Percentiles rank a stretch among this genome's conserved stretches.
phyloP scores from a whole-genome alignment of 768 basidiomycete genomes.

The Hygrocybe punicea region DNA sequence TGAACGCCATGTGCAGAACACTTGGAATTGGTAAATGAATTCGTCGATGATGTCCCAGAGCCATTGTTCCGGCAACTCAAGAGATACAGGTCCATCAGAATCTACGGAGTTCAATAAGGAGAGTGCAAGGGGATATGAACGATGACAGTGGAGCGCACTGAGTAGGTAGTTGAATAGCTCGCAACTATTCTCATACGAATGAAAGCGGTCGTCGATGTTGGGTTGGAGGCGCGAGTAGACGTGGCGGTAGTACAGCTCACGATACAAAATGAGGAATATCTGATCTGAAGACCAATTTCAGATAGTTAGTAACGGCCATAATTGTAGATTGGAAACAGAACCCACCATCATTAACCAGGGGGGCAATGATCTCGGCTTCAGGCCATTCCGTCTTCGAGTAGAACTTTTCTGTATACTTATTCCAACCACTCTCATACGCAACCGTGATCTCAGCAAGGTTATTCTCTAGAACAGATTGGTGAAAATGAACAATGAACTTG shows the following conservation, averaged over 20 bases:
- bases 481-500: conserved; percentile 93
- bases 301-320: not conserved
- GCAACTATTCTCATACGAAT: conserved; percentile 97
- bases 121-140: not conserved
- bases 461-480: conserved; percentile 87
- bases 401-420: conserved; percentile 93
- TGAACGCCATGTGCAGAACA: conserved; percentile 88
- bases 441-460: conserved; percentile 87
- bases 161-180: conserved; percentile 97
- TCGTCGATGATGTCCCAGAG: conserved; percentile 97
- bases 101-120: conserved; percentile 45
- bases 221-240: conserved; percentile 94
- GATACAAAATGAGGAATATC: conserved; percentile 94
- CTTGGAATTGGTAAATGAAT: conserved; percentile 98
- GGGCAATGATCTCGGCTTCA: conserved; percentile 92
- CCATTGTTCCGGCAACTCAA: conserved; percentile 96
- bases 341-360: conserved; percentile 88
- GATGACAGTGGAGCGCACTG: conserved; percentile 49
- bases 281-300: conserved; percentile 60
- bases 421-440: conserved; percentile 97
- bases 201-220: conserved; percentile 95
- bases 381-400: conserved; percentile 96
- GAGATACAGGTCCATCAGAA: conserved; percentile 89
- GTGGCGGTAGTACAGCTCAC: conserved; percentile 92
- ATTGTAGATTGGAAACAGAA: not conserved